Evolutionary conservation across 371 early-diverging fungal species (phyloP).

Genomic region (Mucor velutinosus): DNA sequence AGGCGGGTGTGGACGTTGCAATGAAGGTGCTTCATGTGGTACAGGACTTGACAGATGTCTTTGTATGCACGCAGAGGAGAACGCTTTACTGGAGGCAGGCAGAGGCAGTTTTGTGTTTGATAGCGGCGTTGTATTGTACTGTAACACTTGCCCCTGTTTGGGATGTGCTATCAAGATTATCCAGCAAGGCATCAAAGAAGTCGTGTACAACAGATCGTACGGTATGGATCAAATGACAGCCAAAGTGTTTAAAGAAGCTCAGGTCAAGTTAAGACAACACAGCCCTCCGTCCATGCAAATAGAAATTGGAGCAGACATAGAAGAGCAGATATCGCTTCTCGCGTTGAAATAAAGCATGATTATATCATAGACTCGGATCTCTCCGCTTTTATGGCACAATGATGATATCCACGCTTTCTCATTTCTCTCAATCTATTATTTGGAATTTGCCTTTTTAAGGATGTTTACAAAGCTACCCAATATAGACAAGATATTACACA

Average conservation of each 20-base stretch:
- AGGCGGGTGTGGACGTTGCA: constrained; percentile 95
- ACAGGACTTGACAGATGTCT: constrained; percentile 84
- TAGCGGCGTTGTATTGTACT: constrained; percentile 78
- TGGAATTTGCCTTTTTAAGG: constrained; percentile 16
- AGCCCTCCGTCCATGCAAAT: constrained; percentile 58
- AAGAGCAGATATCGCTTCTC: constrained; percentile 17
- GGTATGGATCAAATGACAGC: constrained; percentile 89
- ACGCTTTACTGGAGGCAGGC: constrained; percentile 95
- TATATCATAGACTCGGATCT: too few species aligned
- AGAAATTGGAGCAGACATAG: constrained; percentile 33
- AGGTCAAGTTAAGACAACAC: constrained; percentile 80
- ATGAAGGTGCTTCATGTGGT: constrained; percentile 78
- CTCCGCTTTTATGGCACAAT: not conserved
- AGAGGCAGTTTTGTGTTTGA: constrained; percentile 74
- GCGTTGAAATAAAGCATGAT: constrained; percentile 11
- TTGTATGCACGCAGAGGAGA: constrained; percentile 99
- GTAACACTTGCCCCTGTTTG: constrained; percentile 89
- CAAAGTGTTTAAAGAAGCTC: constrained; percentile 79
- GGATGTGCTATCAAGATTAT: constrained; percentile 97
- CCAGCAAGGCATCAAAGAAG: constrained; percentile 90
- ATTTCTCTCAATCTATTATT: not conserved
- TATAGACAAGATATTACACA: constrained; percentile 1
- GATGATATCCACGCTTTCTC: not conserved
- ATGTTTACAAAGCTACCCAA: constrained; percentile 15
- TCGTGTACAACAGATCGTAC: constrained; percentile 88